Evolutionary conservation across 2,329 filamentous ascomycete genomes (phyloP).

Genomic region (Cercospora zeae-maydis): DNA sequence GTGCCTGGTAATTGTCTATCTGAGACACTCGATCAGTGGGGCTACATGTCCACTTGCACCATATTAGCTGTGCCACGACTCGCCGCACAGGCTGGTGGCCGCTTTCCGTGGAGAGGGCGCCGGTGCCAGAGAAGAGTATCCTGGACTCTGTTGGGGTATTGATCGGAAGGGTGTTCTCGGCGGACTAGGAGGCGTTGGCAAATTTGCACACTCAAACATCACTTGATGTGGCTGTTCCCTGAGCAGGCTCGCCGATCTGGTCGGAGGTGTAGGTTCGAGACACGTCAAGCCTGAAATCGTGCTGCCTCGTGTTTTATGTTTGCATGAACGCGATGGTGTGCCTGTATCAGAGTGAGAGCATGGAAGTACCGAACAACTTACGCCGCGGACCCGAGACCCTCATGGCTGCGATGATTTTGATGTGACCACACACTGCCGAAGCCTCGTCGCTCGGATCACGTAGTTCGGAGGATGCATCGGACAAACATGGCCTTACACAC

Average conservation of each 20-base stretch:
- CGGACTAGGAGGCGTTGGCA: background rate
- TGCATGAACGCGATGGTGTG: background rate
- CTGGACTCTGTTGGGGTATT: background rate
- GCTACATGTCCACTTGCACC: background rate
- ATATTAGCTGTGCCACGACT: background rate
- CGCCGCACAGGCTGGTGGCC: background rate
- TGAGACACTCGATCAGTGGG: background rate
- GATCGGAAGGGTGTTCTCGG: background rate
- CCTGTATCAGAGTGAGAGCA: conserved; percentile 1
- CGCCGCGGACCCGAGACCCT: background rate
- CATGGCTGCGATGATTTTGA: background rate
- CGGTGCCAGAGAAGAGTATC: background rate
- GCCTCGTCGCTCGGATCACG: background rate
- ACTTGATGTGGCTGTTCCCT: background rate
- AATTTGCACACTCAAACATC: background rate
- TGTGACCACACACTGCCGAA: background rate
- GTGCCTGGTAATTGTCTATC: background rate
- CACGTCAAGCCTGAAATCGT: background rate
- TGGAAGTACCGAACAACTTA: background rate
- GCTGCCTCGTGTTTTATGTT: background rate
- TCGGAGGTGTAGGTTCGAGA: background rate
- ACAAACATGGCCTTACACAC: background rate
- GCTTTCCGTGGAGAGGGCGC: background rate
- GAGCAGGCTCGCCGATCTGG: background rate
- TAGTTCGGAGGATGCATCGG: background rate